These are phyloP conservation scores for Phialemonium atrogriseum DNA, from an alignment of 2,329 filamentous ascomycete species.

Conservation along the genomic window DNA sequence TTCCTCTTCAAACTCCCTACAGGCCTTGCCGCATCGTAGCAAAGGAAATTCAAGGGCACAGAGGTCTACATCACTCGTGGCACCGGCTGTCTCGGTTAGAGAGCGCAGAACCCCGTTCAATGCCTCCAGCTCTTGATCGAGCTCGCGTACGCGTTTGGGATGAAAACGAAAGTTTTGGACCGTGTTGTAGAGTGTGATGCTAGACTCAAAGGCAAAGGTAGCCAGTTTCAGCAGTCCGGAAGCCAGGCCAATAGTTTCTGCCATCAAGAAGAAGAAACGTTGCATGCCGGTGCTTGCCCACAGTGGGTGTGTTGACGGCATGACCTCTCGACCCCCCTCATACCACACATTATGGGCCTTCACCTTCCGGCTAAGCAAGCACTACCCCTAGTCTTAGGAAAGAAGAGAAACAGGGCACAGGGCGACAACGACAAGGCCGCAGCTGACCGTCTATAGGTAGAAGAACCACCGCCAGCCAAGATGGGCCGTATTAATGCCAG, in stretches of 20 bases:
- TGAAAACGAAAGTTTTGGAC: slow-evolving; percentile 27
- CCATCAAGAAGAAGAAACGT: slow-evolving; percentile 19
- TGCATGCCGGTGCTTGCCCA: neutral
- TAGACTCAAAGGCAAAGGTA: slow-evolving; percentile 28
- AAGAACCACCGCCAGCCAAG: neutral
- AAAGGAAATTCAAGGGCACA: slow-evolving; percentile 27
- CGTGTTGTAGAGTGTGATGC: slow-evolving; percentile 25
- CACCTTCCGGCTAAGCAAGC: neutral
- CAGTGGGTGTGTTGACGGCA: too few species aligned
- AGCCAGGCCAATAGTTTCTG: slow-evolving; percentile 26
- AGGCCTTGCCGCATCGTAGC: slow-evolving; percentile 29
- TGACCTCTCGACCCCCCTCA: neutral
- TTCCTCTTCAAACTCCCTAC: slow-evolving; percentile 28
- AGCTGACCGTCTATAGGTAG: neutral
- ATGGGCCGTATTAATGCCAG: neutral
- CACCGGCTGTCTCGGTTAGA: slow-evolving; percentile 5
- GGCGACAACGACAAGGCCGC: neutral
- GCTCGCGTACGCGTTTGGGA: slow-evolving; percentile 27
- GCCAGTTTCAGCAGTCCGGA: slow-evolving; percentile 27
- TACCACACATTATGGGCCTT: neutral
- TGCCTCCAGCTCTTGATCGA: slow-evolving; percentile 28
- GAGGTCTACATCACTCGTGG: slow-evolving; percentile 15
- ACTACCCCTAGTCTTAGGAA: neutral
- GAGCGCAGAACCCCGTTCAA: slow-evolving; percentile 22
- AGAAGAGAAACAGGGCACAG: neutral